Percentiles rank a stretch among this genome's conserved stretches.
phyloP scores from a whole-genome alignment of 805 yeast genomes.

The Ogataea paradorogensis region DNA sequence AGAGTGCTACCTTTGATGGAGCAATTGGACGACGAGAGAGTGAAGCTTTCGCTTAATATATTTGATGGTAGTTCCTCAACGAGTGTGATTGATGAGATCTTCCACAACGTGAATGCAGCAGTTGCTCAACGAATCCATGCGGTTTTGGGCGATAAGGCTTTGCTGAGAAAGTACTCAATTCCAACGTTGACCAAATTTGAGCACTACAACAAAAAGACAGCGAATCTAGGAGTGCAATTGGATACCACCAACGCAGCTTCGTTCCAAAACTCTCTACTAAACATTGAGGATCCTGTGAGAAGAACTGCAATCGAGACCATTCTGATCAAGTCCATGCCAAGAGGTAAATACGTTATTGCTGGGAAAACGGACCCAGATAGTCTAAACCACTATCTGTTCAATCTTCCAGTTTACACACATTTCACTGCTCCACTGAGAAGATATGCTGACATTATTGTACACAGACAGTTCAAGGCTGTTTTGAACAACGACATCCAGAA shows the following conservation, averaged over 20 bases:
- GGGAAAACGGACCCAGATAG: conserved; percentile 81
- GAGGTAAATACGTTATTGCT: conserved; percentile 86
- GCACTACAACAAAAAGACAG: conserved; percentile 68
- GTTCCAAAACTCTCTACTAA: conserved; percentile 66
- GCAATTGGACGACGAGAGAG: conserved; percentile 82
- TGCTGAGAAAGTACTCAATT: conserved; percentile 81
- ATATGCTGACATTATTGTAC: conserved; percentile 89
- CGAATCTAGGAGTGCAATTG: conserved; percentile 60
- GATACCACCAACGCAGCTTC: conserved; percentile 74
- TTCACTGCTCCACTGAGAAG: conserved; percentile 91
- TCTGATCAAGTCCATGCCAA: conserved; percentile 73
- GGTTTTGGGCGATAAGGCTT: conserved; percentile 72
- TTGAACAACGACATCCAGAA: conserved; percentile 42
- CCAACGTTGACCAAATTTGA: conserved; percentile 83
- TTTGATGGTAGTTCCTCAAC: conserved; percentile 59
- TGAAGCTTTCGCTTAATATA: conserved; percentile 66
- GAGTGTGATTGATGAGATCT: conserved; percentile 67
- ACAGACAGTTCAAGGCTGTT: conserved; percentile 79
- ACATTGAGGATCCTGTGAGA: conserved; percentile 56
- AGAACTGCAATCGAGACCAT: conserved; percentile 77
- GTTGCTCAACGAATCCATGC: conserved; percentile 80
- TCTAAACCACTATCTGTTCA: conserved; percentile 75
- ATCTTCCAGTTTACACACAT: conserved; percentile 85
- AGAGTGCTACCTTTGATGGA: conserved; percentile 66
- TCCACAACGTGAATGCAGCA: conserved; percentile 76